Evolutionary conservation across 2,329 filamentous ascomycete genomes (phyloP).

Genomic region (Diaporthe vexans): DNA sequence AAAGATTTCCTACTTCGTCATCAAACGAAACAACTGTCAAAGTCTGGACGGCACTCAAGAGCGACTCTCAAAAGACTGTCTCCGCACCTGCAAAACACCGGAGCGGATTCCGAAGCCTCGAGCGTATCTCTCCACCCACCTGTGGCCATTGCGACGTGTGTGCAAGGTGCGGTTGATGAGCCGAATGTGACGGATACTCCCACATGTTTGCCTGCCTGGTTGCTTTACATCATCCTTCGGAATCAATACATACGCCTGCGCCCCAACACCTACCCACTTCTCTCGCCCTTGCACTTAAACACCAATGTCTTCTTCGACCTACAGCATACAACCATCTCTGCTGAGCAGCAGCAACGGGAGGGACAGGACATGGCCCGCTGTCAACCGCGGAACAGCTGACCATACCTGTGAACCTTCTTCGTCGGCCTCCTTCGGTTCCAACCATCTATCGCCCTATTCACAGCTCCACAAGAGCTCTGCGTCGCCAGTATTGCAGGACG

Average conservation of each 20-base stretch:
- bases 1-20: conserved; percentile 32
- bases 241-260: conserved; percentile 39
- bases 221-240: conserved; percentile 34
- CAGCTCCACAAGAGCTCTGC: conserved; percentile 55
- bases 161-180: conserved; percentile 23
- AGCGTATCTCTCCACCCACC: conserved; percentile 14
- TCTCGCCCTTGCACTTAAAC: conserved; percentile 44
- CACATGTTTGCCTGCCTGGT: conserved; percentile 38
- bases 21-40: conserved; percentile 30
- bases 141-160: conserved; percentile 33
- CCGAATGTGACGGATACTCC: conserved; percentile 33
- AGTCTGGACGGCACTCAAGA: conserved; percentile 23
- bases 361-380: conserved; percentile 37
- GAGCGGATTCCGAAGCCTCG: conserved; percentile 23
- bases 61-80: conserved; percentile 25
- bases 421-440: conserved; percentile 53
- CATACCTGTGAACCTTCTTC: conserved; percentile 45
- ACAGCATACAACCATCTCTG: conserved; percentile 40
- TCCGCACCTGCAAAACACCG: conserved; percentile 3
- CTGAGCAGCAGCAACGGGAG: conserved; percentile 39
- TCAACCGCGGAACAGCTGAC: conserved; percentile 23
- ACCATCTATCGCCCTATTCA: conserved; percentile 59
- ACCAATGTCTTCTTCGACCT: conserved; percentile 41
- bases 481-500: conserved; percentile 55
- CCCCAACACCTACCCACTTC: conserved; percentile 37